A percentile compares a stretch with the other conserved stretches of the same genome.
phyloP scores from a whole-genome alignment of 768 basidiomycete species.

The Boletus subparvulus region DNA sequence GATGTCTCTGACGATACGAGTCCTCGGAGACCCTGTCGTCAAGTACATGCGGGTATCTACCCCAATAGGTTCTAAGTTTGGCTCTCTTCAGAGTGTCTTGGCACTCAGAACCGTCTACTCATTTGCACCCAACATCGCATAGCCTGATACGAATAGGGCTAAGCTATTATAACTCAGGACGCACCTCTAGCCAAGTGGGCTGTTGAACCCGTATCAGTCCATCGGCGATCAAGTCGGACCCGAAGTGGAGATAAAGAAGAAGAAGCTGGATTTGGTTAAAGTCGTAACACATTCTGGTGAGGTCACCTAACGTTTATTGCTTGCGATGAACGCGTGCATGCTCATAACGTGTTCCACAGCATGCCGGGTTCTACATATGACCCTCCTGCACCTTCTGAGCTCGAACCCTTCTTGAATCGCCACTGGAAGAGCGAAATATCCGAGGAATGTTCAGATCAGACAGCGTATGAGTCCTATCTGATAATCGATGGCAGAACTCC shows the following conservation, averaged over 20 bases:
- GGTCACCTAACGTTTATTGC: not conserved
- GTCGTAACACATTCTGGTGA: not conserved
- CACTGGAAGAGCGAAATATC: slow-evolving; percentile 5
- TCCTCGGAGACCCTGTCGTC: not conserved
- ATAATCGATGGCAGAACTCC: not conserved
- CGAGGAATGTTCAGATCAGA: slow-evolving; percentile 5
- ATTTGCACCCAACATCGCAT: not conserved
- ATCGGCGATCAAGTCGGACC: slow-evolving; percentile 9
- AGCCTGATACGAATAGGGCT: slow-evolving; percentile 1
- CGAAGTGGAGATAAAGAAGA: not conserved
- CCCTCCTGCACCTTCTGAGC: not conserved
- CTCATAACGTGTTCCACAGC: slow-evolving; percentile 3
- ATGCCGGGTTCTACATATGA: not conserved
- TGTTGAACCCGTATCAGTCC: not conserved
- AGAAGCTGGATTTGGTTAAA: not conserved
- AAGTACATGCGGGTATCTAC: not conserved
- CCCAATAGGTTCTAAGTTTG: not conserved
- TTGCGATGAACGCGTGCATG: not conserved
- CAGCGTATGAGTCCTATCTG: not conserved
- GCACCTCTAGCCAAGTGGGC: not conserved
- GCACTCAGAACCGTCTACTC: not conserved
- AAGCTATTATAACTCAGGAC: not conserved
- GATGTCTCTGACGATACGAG: not conserved
- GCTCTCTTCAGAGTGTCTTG: not conserved
- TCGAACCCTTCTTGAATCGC: not conserved